Evolutionary conservation across 2,329 filamentous ascomycete genomes (phyloP), one percentile per base, ranked within the genome.

Genomic region (Pseudocercospora ulei): DNA sequence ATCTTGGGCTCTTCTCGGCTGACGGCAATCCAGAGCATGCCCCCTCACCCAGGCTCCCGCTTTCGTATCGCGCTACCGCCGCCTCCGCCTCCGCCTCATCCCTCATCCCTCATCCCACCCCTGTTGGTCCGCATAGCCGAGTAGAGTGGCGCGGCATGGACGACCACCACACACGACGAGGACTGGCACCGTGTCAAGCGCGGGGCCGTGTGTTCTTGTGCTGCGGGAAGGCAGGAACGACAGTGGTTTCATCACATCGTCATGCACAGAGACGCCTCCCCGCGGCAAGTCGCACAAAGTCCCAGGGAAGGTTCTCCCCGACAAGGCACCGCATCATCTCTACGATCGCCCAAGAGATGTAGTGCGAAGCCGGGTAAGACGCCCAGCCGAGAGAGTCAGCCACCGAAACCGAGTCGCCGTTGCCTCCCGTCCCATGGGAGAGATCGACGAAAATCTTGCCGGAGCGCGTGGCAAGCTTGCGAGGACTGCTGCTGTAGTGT

Each of bases 261-360:
- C 63, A 70, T 51, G 34, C 42, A 33, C 67, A 72, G 47, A 75
- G 53, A 12, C 69, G 69, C 51, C 72, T 62, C 14, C 74, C 75
- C 48, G 70, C 72, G 24, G 83, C 82, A 56, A 90, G 66, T 33
- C 82, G 71, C 26, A 90, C 84, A 65, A 92, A 92, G 62, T 82
- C 86, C 62, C 85, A 88, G 17, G 48, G 48, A 40, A 90, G 82
- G 58, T 90, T 90, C 64, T 90, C 82, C 6, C 84, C 84, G 7
- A 88, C 81, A 14, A 92, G 68, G 43, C 87, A 61, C 49, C 83
- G 70, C 39, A 90, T 63, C 33, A 78, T 88, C 63, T 90, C 82
- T 3, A 88, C 83, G 2, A 82, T 87, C 13, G 82, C 87, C 65
- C 86, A 90, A 0, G 83, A 82, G 40, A 78, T 80, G 19, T 86